A percentile compares a stretch with the other conserved stretches of the same genome.
Evolutionary conservation across 148 eudicot genomes (phyloP).

Genomic region (Camellia sinensis): DNA sequence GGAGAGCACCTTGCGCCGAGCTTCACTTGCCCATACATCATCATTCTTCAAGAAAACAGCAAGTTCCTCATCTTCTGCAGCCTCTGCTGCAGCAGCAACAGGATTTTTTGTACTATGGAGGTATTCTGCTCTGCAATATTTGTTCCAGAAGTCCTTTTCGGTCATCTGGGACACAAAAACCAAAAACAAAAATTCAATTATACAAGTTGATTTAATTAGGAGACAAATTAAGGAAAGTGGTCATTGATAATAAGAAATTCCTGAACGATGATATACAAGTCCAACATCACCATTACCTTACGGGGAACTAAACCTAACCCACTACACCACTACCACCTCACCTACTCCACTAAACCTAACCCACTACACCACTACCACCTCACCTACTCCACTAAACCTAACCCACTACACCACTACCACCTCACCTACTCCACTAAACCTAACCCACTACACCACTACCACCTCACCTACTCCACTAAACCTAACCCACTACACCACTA

Average conservation of each 20-base stretch:
- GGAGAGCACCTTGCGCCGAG: constrained; percentile 69
- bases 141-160: constrained; percentile 92
- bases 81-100: constrained; percentile 96
- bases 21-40: constrained; percentile 77
- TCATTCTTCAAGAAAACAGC: constrained; percentile 84
- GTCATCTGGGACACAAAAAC: constrained; percentile 55
- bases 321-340: too few species aligned
- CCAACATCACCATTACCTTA: constrained; percentile 49
- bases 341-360: too few species aligned
- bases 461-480: too few species aligned
- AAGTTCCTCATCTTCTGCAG: constrained; percentile 96
- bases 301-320: too few species aligned
- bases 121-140: constrained; percentile 94
- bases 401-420: too few species aligned
- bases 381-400: too few species aligned
- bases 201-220: neutral
- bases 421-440: too few species aligned
- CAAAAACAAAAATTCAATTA: neutral
- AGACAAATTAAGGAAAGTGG: neutral
- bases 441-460: too few species aligned
- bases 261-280: neutral
- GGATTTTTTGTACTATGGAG: constrained; percentile 89
- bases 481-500: too few species aligned
- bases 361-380: too few species aligned
- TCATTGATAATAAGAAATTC: neutral